Base-by-base conservation (phyloP, 306 rosid genomes). In the Ziziphus jujuba region DNA sequence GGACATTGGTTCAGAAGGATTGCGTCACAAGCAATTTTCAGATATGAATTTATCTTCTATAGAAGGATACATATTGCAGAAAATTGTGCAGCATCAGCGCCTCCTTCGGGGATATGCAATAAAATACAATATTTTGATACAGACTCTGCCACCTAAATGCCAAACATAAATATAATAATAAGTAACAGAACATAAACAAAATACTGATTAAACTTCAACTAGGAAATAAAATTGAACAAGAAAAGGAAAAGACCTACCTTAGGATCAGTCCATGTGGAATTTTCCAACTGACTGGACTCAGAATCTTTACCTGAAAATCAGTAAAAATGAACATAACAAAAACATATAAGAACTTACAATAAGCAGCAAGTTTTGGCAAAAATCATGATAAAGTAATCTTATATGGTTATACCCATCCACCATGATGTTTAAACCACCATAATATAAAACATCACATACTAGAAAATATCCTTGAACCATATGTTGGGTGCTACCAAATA, bases 1-100 rank as follows among this genome's bases (percentile, higher is more conserved):
- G 21, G 12, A 40, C 16, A 21, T 12, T 21, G 12, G 60, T 22
- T 70, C 49, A 47, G n/a, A 4, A n/a, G 36, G 56, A 21, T 16
- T 20, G 61, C 34, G n/a, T 52, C 51, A 5, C 9, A 66, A 49
- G 47, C 12, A 66, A 66, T 59, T 31, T 17, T 35, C 13, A 5
- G 23, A n/a, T 20, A 61, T 15, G 12, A 38, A 9, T 1, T 13
- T 5, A 19, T 16, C 5, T 31, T n/a, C 3, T 11, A n/a, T 49
- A n/a, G 22, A 66, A 75, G 86, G 89, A 84, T 84, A 84, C 89
- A 84, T 72, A 84, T 75, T 33, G 86, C 80, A 24, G 82, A 75
- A 67, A 84, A 81, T 63, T 84, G 72, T 25, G 80, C 69, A 49
- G 84, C 89, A 67, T 78, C 82, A 15, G 56, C 55, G 66, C 84